phyloP scores from a whole-genome alignment of 192 early-diverging fungal species.

The Geranomyces michiganensis region DNA sequence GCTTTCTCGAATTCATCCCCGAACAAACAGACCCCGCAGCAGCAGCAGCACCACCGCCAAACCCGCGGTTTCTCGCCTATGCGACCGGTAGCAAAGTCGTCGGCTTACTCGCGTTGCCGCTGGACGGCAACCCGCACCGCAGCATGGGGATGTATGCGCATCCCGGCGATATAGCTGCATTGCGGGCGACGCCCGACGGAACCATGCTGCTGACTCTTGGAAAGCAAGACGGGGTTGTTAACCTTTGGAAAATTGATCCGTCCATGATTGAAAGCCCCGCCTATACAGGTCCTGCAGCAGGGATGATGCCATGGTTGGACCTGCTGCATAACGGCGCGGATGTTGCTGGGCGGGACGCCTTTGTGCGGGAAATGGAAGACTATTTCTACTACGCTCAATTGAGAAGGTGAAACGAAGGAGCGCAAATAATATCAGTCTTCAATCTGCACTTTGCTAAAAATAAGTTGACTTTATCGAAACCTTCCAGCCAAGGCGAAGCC shows the following conservation, averaged over 20 bases:
- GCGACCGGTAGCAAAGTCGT: slow-evolving; percentile 36
- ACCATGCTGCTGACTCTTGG: slow-evolving; percentile 49
- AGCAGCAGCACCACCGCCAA: not conserved
- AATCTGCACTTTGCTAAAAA: too few species aligned
- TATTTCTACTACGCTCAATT: slow-evolving; percentile 69
- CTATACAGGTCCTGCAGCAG: slow-evolving; percentile 48
- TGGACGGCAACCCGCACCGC: slow-evolving; percentile 62
- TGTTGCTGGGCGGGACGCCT: slow-evolving; percentile 27
- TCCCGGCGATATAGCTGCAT: slow-evolving; percentile 53
- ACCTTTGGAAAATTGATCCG: slow-evolving; percentile 55
- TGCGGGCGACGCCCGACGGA: slow-evolving; percentile 46
- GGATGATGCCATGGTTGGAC: slow-evolving; percentile 57
- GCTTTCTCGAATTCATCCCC: slow-evolving; percentile 22
- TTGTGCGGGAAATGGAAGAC: slow-evolving; percentile 63
- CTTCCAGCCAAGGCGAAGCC: slow-evolving; percentile 62
- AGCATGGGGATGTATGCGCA: slow-evolving; percentile 60
- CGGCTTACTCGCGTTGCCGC: slow-evolving; percentile 58
- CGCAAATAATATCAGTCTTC: not conserved
- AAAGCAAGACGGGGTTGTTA: slow-evolving; percentile 49
- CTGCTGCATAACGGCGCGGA: slow-evolving; percentile 46
- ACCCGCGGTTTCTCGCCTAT: not conserved
- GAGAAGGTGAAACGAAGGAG: slow-evolving; percentile 49
- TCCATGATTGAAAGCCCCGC: not conserved
- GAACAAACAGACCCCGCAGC: not conserved
- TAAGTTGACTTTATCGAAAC: slow-evolving; percentile 1